Conservation (phyloP, 2,329 filamentous ascomycete species). For the Colletotrichum limetticola region DNA sequence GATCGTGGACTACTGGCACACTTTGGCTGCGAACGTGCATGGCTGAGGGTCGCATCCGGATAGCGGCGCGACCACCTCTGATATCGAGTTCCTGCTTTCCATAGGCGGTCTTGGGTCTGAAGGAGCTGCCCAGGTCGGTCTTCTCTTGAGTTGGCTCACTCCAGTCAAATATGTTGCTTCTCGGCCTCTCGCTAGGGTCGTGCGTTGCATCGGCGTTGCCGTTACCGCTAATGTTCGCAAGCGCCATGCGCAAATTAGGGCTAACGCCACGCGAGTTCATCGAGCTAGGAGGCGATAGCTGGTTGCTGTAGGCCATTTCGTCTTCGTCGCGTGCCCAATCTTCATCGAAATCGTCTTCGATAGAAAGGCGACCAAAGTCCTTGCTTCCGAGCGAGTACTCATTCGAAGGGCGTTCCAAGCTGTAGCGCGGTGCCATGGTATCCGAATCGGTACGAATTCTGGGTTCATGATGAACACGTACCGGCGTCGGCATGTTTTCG, state of each 20-base stretch:
- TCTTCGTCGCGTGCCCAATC: conserved; percentile 70
- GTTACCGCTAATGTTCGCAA: conserved; percentile 63
- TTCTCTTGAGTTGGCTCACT: conserved; percentile 76
- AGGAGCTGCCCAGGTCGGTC: conserved; percentile 67
- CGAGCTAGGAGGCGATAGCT: conserved; percentile 68
- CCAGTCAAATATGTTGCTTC: conserved; percentile 83
- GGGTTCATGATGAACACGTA: conserved; percentile 50
- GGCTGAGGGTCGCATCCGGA: conserved; percentile 74
- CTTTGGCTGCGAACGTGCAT: conserved; percentile 84
- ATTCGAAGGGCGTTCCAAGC: conserved; percentile 41
- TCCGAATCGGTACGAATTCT: conserved; percentile 38
- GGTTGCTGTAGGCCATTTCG: conserved; percentile 63
- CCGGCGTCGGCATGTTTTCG: conserved; percentile 64
- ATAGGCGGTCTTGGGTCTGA: conserved; percentile 79
- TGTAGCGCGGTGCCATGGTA: conserved; percentile 41
- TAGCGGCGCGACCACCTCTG: conserved; percentile 74
- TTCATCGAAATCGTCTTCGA: conserved; percentile 72
- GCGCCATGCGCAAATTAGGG: conserved; percentile 63
- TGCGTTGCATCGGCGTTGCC: conserved; percentile 45
- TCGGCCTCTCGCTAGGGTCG: conserved; percentile 58
- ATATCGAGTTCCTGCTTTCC: conserved; percentile 78
- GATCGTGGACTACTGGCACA: conserved; percentile 78
- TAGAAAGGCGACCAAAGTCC: conserved; percentile 62
- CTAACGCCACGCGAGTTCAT: conserved; percentile 64
- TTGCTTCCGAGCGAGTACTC: conserved; percentile 47